Evolutionary conservation across 2,329 filamentous ascomycete genomes (phyloP), one percentile per base, ranked within the genome.

Genomic region (Pyrenophora seminiperda): DNA sequence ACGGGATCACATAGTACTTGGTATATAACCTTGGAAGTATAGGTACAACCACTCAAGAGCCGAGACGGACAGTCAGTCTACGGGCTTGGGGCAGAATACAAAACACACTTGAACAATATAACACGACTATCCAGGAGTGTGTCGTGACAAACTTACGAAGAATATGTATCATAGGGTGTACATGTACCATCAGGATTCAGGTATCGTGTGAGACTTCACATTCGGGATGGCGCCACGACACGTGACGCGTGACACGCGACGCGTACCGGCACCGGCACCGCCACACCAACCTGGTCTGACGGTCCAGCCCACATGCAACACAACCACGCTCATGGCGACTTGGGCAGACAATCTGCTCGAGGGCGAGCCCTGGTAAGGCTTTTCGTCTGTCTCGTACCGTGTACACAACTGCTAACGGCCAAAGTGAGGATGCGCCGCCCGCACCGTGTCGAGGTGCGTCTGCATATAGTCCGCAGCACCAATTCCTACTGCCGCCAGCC

Each of bases 381-480:
- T 9, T 10, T 3, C 13, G 24, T 15, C 7, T n/a, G 13, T 15
- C 7, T 15, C 18, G 11, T 14, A 19, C 10, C 20, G 19, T n/a
- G 27, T 17, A 20, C 15, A n/a, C 43, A 22, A 32, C 19, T 20
- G 18, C 55, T 66, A 38, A 67, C 53, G 44, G 36, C 13, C 38
- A 32, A 50, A 71, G 68, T 41, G 59, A 56, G 43, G 65, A 68
- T 54, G 56, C 64, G 41, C 51, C 65, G 31, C 48, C 53, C 20
- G 45, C 54, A 19, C 56, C 61, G 9, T 51, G 55, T 34, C 63
- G 70, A 54, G 48, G 57, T 34, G 58, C 78, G 15, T 86, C 83
- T 3, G 64, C 75, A 47, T 97, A 97, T 78, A 87, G 84, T 48
- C 86, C 93, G 0, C 80, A 95, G 20, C 77, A 85, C 46, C 88